Evolutionary conservation across 768 basidiomycete species (phyloP).

Genomic region (Phanerochaete carnosa): DNA sequence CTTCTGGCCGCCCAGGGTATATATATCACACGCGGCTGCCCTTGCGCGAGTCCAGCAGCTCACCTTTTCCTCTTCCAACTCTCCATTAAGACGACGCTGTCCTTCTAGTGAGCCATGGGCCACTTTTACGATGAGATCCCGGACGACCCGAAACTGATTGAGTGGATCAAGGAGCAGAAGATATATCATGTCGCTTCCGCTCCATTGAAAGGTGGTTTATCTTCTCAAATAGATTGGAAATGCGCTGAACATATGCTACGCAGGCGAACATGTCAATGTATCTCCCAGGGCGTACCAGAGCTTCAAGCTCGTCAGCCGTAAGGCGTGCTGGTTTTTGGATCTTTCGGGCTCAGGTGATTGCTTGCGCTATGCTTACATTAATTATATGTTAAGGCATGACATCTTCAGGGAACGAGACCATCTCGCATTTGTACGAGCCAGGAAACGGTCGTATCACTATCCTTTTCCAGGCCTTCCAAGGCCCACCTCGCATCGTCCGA

Average conservation of each 20-base stretch:
- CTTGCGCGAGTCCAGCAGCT: no score
- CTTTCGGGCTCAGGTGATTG: constrained; percentile 59
- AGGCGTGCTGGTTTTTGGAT: constrained; percentile 71
- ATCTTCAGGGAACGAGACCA: constrained; percentile 40
- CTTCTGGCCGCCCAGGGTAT: no score
- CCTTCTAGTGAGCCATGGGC: neutral
- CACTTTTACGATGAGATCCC: constrained; percentile 49
- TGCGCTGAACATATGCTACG: neutral
- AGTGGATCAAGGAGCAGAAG: constrained; percentile 61
- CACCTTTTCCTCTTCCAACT: no score
- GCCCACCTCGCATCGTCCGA: constrained; percentile 53
- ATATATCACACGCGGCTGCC: no score
- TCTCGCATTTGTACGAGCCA: constrained; percentile 53
- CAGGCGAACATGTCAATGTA: constrained; percentile 56
- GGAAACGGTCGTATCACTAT: constrained; percentile 58
- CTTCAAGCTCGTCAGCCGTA: constrained; percentile 55
- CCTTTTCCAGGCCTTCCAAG: constrained; percentile 60
- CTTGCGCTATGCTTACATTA: no score
- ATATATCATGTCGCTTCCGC: constrained; percentile 73
- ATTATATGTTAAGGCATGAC: no score
- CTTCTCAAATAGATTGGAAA: neutral
- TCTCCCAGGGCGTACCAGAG: constrained; percentile 62
- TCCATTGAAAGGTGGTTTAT: constrained; percentile 39
- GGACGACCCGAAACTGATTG: constrained; percentile 34
- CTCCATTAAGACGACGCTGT: neutral